Evolutionary conservation across 2,329 filamentous ascomycete genomes (phyloP).

Genomic region (Clonostachys sp.): DNA sequence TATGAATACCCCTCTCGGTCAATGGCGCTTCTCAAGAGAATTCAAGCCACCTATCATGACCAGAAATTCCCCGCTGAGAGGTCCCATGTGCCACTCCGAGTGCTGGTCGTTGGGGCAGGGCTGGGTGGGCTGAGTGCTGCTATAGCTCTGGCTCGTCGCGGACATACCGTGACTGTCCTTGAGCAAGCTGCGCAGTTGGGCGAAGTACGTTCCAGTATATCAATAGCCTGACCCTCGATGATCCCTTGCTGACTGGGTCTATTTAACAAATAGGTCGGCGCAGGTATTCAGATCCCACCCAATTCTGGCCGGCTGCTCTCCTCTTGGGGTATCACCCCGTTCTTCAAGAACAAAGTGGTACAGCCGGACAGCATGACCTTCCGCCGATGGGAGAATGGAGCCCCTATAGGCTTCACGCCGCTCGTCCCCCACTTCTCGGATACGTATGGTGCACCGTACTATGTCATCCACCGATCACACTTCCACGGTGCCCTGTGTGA

Average conservation of each 20-base stretch:
- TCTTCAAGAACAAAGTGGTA: slow-evolving; percentile 9
- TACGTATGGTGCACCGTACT: slow-evolving; percentile 20
- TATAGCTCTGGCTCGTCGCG: slow-evolving; percentile 24
- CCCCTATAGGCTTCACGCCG: slow-evolving; percentile 20
- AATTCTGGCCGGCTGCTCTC: slow-evolving; percentile 20
- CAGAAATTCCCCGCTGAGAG: too few relatives aligned
- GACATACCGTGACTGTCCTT: slow-evolving; percentile 29
- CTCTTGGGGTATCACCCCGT: slow-evolving; percentile 18
- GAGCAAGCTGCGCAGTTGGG: slow-evolving; percentile 29
- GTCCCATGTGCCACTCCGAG: neutral
- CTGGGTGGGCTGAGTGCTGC: slow-evolving; percentile 33
- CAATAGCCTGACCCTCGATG: neutral
- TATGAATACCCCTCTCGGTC: too few relatives aligned
- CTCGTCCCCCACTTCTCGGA: slow-evolving; percentile 15
- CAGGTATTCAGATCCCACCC: slow-evolving; percentile 23
- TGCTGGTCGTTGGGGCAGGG: slow-evolving; percentile 31
- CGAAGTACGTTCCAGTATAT: slow-evolving; percentile 21
- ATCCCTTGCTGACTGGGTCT: neutral
- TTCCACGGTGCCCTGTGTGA: slow-evolving; percentile 22
- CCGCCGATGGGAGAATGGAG: slow-evolving; percentile 18
- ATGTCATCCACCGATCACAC: slow-evolving; percentile 26
- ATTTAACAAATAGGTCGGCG: slow-evolving; percentile 12
- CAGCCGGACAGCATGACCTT: slow-evolving; percentile 17
- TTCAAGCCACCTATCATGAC: too few relatives aligned
- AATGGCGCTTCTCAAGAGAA: too few relatives aligned